phyloP scores from a whole-genome alignment of 2,329 filamentous ascomycete species.

The Tricladium varicosporioides region DNA sequence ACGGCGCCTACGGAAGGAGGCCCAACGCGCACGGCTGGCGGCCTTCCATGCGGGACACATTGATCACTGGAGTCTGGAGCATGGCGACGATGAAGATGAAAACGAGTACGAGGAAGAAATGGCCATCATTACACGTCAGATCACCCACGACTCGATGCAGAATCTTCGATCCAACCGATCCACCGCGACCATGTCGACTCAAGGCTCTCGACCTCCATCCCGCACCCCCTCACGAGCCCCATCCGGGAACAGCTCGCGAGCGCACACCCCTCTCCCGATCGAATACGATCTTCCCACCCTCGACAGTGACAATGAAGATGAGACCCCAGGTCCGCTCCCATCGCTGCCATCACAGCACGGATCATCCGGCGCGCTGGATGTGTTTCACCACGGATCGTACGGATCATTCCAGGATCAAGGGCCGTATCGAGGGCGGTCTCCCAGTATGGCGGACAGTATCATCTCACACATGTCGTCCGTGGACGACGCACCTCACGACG shows the following conservation, averaged over 20 bases:
- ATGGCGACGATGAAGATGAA: slow-evolving; percentile 59
- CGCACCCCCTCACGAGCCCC: slow-evolving; percentile 28
- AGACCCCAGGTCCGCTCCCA: slow-evolving; percentile 51
- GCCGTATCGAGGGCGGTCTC: slow-evolving; percentile 64
- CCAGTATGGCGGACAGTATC: slow-evolving; percentile 77
- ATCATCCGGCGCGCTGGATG: slow-evolving; percentile 60
- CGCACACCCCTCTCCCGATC: slow-evolving; percentile 35
- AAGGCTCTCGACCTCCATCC: slow-evolving; percentile 29
- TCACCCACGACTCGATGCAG: slow-evolving; percentile 29
- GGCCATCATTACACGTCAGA: slow-evolving; percentile 34
- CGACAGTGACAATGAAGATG: slow-evolving; percentile 51
- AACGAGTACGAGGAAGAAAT: slow-evolving; percentile 18
- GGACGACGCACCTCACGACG: slow-evolving; percentile 61
- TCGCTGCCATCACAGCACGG: slow-evolving; percentile 48
- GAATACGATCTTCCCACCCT: slow-evolving; percentile 37
- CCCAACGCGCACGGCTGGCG: slow-evolving; percentile 55
- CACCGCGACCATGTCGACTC: slow-evolving; percentile 26
- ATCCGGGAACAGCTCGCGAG: slow-evolving; percentile 30
- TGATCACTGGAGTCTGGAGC: slow-evolving; percentile 81
- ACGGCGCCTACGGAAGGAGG: slow-evolving; percentile 55
- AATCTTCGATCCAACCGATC: slow-evolving; percentile 21
- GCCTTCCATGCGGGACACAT: slow-evolving; percentile 50
- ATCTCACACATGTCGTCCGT: slow-evolving; percentile 68
- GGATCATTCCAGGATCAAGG: slow-evolving; percentile 43
- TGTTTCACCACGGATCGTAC: slow-evolving; percentile 75